Evolutionary conservation across 495 filamentous ascomycete species (phyloP), one percentile per base, ranked within the genome.

Genomic region (Choiromyces venosus): DNA sequence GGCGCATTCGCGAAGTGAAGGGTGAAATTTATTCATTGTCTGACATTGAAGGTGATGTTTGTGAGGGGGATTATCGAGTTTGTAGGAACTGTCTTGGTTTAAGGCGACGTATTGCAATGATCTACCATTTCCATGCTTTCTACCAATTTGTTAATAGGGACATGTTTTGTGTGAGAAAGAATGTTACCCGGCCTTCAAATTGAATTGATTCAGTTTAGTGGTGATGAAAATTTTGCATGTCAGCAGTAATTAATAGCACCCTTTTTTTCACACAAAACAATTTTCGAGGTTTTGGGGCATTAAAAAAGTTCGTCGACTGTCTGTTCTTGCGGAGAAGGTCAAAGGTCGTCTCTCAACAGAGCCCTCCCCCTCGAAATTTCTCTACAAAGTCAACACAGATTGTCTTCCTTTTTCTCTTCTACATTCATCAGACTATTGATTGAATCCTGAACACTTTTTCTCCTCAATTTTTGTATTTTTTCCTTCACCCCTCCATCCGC

Each of bases 1-100:
- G 75, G 93, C 92, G 85, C 91, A 93, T 85, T 99, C 80, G 38
- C 68, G 73, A 21, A 81, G 76, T 25, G 80, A 71, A 65, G 80
- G 80, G 73, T 79, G 73, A 38, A 80, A 77, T 39, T 73, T 77
- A 52, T 77, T 73, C 75, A 77, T 77, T 70, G 39, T 21, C 75
- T 72, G 69, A 66, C 75, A 76, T 68, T 74, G 65, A 19, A 71
- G 25, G 25, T 44, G 64, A 37, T 8, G 12, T n/a, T 21, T 21
- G 42, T 18, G 37, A 38, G 16, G 40, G n/a, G 52, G 4, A 56
- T 25, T 14, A 56, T 56, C 10, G 10, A 5, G 46, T 56, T 56
- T 29, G n/a, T 29, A 56, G 52, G 25, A 29, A 33, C 6, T 61
- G 52, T 33, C 33, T 29, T 29, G 25, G 52, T 25, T 61, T 3